Base-by-base conservation (phyloP, 768 basidiomycete species). In the Macrolepiota albuminosa region DNA sequence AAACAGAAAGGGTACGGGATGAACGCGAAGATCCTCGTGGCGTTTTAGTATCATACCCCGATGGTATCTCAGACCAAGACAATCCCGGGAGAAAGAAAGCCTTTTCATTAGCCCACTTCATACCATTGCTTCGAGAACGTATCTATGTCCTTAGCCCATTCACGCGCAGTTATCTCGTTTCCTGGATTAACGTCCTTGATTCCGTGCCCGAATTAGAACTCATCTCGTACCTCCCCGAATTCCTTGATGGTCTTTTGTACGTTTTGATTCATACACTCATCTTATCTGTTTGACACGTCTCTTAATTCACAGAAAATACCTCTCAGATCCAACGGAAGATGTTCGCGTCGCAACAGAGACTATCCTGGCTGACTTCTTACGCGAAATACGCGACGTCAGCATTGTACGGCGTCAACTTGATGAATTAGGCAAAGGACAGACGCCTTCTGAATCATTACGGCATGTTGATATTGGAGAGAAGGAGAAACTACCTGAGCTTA, bases 151-250 rank as follows among this genome's bases (percentile, higher is more conserved):
- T 98, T 70, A 95, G 89, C 70, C 96, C 97, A 0, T 95, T 96
- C 71, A 96, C 97, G 0, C 79, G 97, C 61, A 96, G 88, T 70
- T 98, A 95, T 71, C 83, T 99, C n/a, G 93, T 97, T 37, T 89
- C 91, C 1, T 99, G 97, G 97, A 92, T 98, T 60, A 92, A 84
- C 46, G 91, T 97, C 4, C 82, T 99, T 48, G 95, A 98, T 69
- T 95, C 94, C 21, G 92, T 98, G 4, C 97, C 97, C 11, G 97
- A 99, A 68, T 78, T 99, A 56, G 96, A 98, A 70, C 82, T 99
- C 48, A 89, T 98, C 49, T 88, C 92, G 31, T 97, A 92, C 74
- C 83, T 99, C 37, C 97, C 97, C 1, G 89, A 97, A 68, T 95
- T 98, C 70, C 74, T 99, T 53, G 95, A 98, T 62, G 95, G 95